These are phyloP conservation scores for Beauveria rudraprayagi DNA, from an alignment of 2,329 filamentous ascomycete genomes.

Conservation along the genomic window DNA sequence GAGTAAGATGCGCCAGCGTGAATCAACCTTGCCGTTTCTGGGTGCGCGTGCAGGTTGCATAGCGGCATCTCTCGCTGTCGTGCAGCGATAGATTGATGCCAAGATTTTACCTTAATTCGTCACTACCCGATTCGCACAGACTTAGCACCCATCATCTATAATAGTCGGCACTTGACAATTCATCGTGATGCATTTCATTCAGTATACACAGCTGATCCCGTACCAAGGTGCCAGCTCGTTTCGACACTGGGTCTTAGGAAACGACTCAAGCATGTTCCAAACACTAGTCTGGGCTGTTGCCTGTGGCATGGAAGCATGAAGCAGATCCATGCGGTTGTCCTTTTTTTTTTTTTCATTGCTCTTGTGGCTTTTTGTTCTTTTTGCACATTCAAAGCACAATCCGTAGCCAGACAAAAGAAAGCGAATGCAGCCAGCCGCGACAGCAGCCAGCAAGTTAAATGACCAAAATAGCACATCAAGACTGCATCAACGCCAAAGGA, in stretches of 20 bases:
- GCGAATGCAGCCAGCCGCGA: not conserved
- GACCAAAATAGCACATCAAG: constrained; percentile 25
- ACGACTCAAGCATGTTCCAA: not conserved
- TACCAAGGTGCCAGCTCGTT: not conserved
- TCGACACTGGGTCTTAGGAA: not conserved
- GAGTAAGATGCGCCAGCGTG: constrained; percentile 9
- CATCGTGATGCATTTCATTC: constrained; percentile 10
- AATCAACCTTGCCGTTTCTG: constrained; percentile 11
- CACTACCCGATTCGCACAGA: not conserved
- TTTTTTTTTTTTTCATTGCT: not conserved
- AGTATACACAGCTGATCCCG: constrained; percentile 6
- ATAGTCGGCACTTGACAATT: not conserved
- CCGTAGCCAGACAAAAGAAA: constrained; percentile 7
- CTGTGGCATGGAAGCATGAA: not conserved
- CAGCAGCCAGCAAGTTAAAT: constrained; percentile 1
- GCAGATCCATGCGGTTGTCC: not conserved
- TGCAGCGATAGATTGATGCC: constrained; percentile 1
- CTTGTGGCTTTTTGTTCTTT: not conserved
- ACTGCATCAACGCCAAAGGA: constrained; percentile 32
- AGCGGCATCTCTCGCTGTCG: not conserved
- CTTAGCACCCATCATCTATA: not conserved
- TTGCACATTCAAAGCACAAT: constrained; percentile 1
- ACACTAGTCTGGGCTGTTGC: not conserved
- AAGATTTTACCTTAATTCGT: not conserved
- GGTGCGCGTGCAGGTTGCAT: not conserved